phyloP scores from a whole-genome alignment of 805 yeast species.

The Priceomyces castillae region DNA sequence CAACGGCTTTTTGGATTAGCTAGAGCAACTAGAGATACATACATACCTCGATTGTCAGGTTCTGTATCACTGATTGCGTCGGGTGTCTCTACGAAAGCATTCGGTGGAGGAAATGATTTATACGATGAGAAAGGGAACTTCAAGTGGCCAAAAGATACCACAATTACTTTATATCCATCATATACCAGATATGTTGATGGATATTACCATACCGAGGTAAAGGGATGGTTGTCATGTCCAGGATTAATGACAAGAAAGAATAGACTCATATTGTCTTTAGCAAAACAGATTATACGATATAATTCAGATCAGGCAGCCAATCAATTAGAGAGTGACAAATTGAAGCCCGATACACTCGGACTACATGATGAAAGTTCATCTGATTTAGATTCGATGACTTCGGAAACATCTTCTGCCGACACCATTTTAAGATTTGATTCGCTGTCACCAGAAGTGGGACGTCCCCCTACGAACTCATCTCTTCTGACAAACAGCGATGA shows the following conservation, averaged over 20 bases:
- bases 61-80: slow-evolving; percentile 48
- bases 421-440: slow-evolving; percentile 6
- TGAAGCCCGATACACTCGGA: slow-evolving; percentile 23
- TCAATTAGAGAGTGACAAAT: slow-evolving; percentile 24
- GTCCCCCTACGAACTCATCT: slow-evolving; percentile 8
- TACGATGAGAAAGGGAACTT: slow-evolving; percentile 28
- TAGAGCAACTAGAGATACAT: slow-evolving; percentile 53
- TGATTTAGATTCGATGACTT: slow-evolving; percentile 20
- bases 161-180: slow-evolving; percentile 48
- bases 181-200: slow-evolving; percentile 29
- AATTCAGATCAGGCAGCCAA: slow-evolving; percentile 23
- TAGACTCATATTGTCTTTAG: slow-evolving; percentile 62
- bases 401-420: slow-evolving; percentile 8
- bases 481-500: slow-evolving; percentile 33
- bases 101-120: slow-evolving; percentile 21
- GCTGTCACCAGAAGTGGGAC: slow-evolving; percentile 1
- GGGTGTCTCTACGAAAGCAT: slow-evolving; percentile 39
- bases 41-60: slow-evolving; percentile 51
- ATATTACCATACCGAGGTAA: slow-evolving; percentile 50
- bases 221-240: slow-evolving; percentile 72
- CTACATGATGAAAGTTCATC: slow-evolving; percentile 14
- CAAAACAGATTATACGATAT: slow-evolving; percentile 60
- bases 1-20: slow-evolving; percentile 51
- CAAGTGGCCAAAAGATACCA: slow-evolving; percentile 55
- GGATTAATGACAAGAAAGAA: slow-evolving; percentile 73